These are phyloP conservation scores for Hygrophorus russula DNA, from an alignment of 768 basidiomycete genomes.

Conservation along the genomic window DNA sequence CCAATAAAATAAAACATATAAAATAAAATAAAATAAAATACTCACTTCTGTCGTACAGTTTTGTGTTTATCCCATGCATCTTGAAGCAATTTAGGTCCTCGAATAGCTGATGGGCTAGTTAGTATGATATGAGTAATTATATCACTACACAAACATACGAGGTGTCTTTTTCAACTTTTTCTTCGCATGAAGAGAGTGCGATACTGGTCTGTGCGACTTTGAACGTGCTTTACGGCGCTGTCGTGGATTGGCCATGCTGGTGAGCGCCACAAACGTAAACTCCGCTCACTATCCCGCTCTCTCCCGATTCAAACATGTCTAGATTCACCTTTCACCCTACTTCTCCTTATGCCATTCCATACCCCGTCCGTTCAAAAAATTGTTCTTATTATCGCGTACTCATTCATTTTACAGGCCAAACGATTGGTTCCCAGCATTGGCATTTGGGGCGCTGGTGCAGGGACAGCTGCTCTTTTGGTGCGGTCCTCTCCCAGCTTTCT, in stretches of 20 bases:
- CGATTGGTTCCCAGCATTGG: slow-evolving; percentile 52
- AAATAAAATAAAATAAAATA: slow-evolving; percentile 4
- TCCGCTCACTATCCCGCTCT: not conserved
- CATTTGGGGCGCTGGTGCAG: slow-evolving; percentile 64
- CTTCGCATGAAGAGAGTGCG: slow-evolving; percentile 66
- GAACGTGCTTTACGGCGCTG: slow-evolving; percentile 84
- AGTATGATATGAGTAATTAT: not conserved
- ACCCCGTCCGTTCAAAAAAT: slow-evolving; percentile 10
- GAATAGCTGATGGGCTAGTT: slow-evolving; percentile 36
- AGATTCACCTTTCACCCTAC: not conserved
- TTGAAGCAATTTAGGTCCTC: slow-evolving; percentile 71
- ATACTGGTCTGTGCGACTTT: slow-evolving; percentile 58
- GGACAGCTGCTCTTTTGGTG: slow-evolving; percentile 60
- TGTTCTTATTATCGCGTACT: not conserved
- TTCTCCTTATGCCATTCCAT: not conserved
- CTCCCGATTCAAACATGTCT: not conserved
- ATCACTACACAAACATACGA: slow-evolving; percentile 29
- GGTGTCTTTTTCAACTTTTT: slow-evolving; percentile 71
- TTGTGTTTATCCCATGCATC: slow-evolving; percentile 81
- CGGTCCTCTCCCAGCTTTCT: slow-evolving; percentile 13
- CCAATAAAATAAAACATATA: not conserved
- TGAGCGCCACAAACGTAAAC: not conserved
- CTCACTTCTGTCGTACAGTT: slow-evolving; percentile 89
- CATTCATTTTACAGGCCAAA: slow-evolving; percentile 27
- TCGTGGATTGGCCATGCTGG: slow-evolving; percentile 82